Conservation (phyloP, 1,139 yeast species). For the Sugiyamaella novakii region DNA sequence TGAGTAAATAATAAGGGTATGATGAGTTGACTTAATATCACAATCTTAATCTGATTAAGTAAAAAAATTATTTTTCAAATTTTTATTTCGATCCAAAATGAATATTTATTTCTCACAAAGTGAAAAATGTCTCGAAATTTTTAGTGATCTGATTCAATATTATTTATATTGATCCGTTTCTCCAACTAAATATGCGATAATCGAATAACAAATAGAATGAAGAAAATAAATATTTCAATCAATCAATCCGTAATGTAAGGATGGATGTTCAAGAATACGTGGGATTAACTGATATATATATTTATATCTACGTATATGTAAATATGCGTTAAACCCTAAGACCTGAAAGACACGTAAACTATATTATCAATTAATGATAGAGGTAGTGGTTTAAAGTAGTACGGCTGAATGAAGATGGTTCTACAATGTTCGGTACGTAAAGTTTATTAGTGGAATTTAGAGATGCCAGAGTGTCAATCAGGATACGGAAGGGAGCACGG, state of each 20-base stretch:
- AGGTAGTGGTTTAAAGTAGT: not conserved
- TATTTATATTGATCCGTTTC: no score
- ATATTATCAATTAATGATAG: not conserved
- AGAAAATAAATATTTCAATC: not conserved
- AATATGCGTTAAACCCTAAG: conserved; percentile 1
- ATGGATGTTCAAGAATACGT: not conserved
- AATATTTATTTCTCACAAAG: no score
- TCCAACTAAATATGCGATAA: no score
- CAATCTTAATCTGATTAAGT: not conserved
- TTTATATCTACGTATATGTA: not conserved
- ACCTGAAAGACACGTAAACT: conserved; percentile 15
- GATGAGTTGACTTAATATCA: no score
- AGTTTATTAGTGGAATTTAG: not conserved
- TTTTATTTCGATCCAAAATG: not conserved
- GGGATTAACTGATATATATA: conserved; percentile 1
- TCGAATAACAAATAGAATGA: not conserved
- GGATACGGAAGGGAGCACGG: no score
- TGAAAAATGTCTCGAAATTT: no score
- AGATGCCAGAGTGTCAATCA: conserved; percentile 9
- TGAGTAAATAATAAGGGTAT: not conserved
- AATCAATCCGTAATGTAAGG: not conserved
- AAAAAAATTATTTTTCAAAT: no score
- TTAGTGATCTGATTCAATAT: no score
- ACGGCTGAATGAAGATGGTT: conserved; percentile 7
- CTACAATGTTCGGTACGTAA: conserved; percentile 7